These are phyloP conservation scores for Neonectria ditissima DNA, from an alignment of 2,329 filamentous ascomycete genomes.

Conservation along the genomic window DNA sequence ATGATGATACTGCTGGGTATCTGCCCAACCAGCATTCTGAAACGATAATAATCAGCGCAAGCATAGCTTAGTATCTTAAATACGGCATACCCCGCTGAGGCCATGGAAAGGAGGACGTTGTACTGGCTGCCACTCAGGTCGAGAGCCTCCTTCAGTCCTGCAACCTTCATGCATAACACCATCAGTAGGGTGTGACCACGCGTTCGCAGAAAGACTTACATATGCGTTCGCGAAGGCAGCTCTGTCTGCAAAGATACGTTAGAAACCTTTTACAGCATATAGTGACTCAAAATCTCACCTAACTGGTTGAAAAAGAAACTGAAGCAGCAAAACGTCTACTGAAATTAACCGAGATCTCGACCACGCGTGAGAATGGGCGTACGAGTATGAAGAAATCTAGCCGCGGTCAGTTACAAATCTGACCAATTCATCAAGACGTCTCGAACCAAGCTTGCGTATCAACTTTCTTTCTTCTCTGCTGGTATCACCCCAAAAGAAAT, in stretches of 20 bases:
- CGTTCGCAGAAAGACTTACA: background rate
- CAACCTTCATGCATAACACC: background rate
- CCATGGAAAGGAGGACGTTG: conserved; percentile 15
- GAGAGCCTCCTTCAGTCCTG: conserved; percentile 13
- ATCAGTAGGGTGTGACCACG: background rate
- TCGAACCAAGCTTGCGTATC: too few relatives aligned
- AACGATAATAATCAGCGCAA: background rate
- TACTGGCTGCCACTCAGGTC: conserved; percentile 9
- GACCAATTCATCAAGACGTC: too few relatives aligned
- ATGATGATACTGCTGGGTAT: conserved; percentile 68
- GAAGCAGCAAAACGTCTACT: conserved; percentile 16
- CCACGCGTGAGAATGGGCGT: background rate
- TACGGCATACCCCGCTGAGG: conserved; percentile 4
- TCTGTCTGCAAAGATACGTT: conserved; percentile 1
- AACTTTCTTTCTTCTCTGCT: too few relatives aligned
- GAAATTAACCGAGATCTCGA: background rate
- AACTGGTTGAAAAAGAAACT: conserved; percentile 22
- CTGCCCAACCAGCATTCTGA: conserved; percentile 62
- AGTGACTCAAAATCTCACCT: background rate
- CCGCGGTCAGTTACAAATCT: too few relatives aligned
- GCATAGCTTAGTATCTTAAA: background rate
- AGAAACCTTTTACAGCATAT: too few relatives aligned
- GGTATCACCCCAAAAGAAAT: too few relatives aligned
- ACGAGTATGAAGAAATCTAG: background rate
- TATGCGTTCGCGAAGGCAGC: conserved; percentile 20